Percentiles rank a stretch among this genome's conserved stretches.
Evolutionary conservation across 108 stramenopile genomes (phyloP).

Genomic region (Conticribra guillardii): DNA sequence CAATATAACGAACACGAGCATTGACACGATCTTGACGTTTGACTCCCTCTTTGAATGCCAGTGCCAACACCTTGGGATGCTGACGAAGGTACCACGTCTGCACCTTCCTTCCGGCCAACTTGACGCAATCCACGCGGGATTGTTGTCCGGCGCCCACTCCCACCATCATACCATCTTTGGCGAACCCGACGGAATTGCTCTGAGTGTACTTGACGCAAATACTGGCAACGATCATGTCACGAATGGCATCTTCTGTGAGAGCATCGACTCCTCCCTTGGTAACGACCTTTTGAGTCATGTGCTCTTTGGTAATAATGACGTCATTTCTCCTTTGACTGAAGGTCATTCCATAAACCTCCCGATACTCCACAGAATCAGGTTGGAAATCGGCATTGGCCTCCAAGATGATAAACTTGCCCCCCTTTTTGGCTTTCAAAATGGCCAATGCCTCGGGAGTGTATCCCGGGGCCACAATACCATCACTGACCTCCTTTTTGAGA

Average conservation of each 20-base stretch:
- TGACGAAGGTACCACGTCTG: constrained; percentile 96
- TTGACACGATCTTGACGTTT: constrained; percentile 99
- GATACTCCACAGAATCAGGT: constrained; percentile 92
- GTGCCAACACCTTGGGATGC: constrained; percentile 95
- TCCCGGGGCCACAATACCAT: constrained; percentile 99
- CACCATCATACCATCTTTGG: constrained; percentile 98
- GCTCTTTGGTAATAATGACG: constrained; percentile 72
- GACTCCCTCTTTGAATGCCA: constrained; percentile 92
- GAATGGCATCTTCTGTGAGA: constrained; percentile 86
- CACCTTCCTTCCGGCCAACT: constrained; percentile 98
- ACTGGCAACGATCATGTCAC: constrained; percentile 96
- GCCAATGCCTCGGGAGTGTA: constrained; percentile 95
- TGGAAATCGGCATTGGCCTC: constrained; percentile 85
- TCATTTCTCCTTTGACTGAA: constrained; percentile 97
- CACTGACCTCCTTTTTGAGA: constrained; percentile 96
- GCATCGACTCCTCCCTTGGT: constrained; percentile 64
- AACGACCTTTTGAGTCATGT: constrained; percentile 71
- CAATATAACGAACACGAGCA: constrained; percentile 98
- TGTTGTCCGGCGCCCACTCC: constrained; percentile 99
- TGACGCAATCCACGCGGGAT: constrained; percentile 99
- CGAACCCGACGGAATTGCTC: constrained; percentile 96
- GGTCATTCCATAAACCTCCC: constrained; percentile 98
- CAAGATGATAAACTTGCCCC: constrained; percentile 97
- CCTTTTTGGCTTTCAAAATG: constrained; percentile 96
- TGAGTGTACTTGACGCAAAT: constrained; percentile 99